Percentiles rank a stretch among this genome's conserved stretches.
These are phyloP conservation scores for Rosa hybrid DNA, from an alignment of 331 rosid species.

Conservation along the genomic window DNA sequence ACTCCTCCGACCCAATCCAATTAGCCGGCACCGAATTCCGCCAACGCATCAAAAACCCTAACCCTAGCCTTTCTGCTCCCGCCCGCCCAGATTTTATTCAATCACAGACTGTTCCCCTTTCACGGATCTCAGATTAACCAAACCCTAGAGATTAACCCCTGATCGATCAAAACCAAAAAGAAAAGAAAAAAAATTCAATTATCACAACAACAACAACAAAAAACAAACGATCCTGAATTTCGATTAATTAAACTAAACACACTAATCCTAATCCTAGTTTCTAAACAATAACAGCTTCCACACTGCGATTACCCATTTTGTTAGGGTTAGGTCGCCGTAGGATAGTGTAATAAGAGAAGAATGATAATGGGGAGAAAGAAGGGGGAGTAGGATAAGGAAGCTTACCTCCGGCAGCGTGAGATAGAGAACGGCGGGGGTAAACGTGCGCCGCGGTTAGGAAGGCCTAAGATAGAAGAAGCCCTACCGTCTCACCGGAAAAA, in stretches of 20 bases:
- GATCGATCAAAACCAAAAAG: constrained; percentile 16
- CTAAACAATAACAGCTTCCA: not conserved
- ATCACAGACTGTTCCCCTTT: constrained; percentile 13
- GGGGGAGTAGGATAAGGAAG: constrained; percentile 20
- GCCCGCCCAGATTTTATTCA: constrained; percentile 19
- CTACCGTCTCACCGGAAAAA: constrained; percentile 44
- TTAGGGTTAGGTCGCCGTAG: constrained; percentile 46
- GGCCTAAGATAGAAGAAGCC: constrained; percentile 43
- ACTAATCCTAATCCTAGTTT: not conserved
- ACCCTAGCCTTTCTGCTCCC: constrained; percentile 29
- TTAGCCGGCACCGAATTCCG: constrained; percentile 43
- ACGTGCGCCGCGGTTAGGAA: constrained; percentile 34
- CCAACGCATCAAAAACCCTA: constrained; percentile 78
- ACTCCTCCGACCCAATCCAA: constrained; percentile 43
- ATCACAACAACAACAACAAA: not conserved
- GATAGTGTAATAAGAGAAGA: not conserved
- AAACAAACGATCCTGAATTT: constrained; percentile 10
- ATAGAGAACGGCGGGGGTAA: constrained; percentile 42
- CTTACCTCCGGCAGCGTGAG: constrained; percentile 39
- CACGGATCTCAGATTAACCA: constrained; percentile 25
- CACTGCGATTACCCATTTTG: constrained; percentile 26
- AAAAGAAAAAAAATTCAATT: not conserved
- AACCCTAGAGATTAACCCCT: constrained; percentile 40
- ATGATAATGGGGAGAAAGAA: constrained; percentile 1
- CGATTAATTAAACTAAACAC: not conserved